Evolutionary conservation across 305 asterid species (phyloP), one percentile per base, ranked within the genome.

Genomic region (Withania somnifera): DNA sequence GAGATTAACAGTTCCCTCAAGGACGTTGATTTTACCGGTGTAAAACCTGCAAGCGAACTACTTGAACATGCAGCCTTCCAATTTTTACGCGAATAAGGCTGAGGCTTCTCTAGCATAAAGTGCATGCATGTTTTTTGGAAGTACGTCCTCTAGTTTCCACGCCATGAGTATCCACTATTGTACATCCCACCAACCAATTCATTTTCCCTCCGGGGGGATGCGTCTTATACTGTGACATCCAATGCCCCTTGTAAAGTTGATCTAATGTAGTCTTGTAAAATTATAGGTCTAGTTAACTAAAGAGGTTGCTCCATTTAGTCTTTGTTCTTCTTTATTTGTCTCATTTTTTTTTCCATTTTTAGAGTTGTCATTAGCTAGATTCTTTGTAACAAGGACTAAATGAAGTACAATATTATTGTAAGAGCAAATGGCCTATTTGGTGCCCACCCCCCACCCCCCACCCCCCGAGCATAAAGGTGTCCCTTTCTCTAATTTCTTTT

Each of bases 61-160:
- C 83, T 89, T 77, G 88, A 90, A 77, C 85, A 89, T 88, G 90
- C 95, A 75, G 88, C 88, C 88, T 92, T 93, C 63, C 92, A 91
- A 83, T 93, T 93, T 88, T 91, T 93, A 82, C 85, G 86, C 53
- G 88, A 88, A 84, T 88, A 86, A 89, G 86, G 86, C 84, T 68
- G 79, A 42, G 38, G 36, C 80, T 88, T 51, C 50, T 67, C 17
- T 26, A 73, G 77, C 81, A 60, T 17, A 79, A 57, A 84, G 54
- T 50, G 79, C 79, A 61, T 30, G 73, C 36, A 28, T 61, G 69
- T 51, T 75, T 8, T 45, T 75, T 75, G 10, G 61, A 75, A 75
- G 15, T 28, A 26, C 28, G 11, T 9, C 3, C 6, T 50, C 6
- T 63, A 17, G 80, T 51, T 32, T 26, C 63, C 80, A 17, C 26